Evolutionary conservation across 257 asterid species (phyloP).

Genomic region (Primulina huaijiensis): DNA sequence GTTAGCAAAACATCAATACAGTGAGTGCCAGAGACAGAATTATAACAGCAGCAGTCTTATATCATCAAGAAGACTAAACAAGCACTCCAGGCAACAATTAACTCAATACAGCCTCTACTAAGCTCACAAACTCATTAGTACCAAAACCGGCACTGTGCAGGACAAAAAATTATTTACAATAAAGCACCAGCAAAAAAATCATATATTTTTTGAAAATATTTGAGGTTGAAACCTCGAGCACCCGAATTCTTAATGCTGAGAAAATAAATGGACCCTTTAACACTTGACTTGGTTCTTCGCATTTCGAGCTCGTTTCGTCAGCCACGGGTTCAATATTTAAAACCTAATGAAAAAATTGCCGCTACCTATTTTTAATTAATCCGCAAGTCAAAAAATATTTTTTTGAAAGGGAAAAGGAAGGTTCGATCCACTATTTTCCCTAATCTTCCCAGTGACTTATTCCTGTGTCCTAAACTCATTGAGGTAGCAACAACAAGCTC

Average conservation of each 20-base stretch:
- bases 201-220: too few relatives aligned
- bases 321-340: not conserved
- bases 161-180: not conserved
- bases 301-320: too few relatives aligned
- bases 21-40: not conserved
- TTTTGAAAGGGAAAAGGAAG: not conserved
- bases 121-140: not conserved
- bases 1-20: not conserved
- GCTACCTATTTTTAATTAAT: not conserved
- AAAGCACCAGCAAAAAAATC: too few relatives aligned
- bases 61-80: not conserved
- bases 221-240: too few relatives aligned
- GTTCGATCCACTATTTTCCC: not conserved
- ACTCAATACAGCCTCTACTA: not conserved
- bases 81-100: slow-evolving; percentile 6
- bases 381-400: not conserved
- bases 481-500: not conserved
- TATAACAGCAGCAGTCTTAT: not conserved
- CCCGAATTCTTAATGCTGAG: too few relatives aligned
- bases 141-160: not conserved
- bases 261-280: too few relatives aligned
- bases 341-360: not conserved
- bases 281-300: too few relatives aligned
- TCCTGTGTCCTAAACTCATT: not conserved
- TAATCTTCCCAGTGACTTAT: not conserved